Evolutionary conservation across 345 rosid species (phyloP).

Genomic region (Eucalyptus erythrocorys): DNA sequence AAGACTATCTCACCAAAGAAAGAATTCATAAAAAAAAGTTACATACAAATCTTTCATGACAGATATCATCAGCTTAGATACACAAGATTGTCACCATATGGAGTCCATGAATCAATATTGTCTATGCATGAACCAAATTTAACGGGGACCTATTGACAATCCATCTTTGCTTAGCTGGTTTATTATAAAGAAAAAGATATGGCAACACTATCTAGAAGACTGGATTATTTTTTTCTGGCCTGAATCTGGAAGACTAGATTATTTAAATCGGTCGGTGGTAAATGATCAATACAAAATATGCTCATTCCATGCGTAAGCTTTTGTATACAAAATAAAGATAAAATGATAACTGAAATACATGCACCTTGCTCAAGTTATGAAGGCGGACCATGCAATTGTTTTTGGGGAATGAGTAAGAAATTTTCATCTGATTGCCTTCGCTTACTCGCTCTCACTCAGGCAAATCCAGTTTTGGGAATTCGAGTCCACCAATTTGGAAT

Average conservation of each 20-base stretch:
- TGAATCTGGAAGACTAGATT: not conserved
- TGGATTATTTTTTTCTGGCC: not conserved
- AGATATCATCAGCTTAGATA: too few relatives aligned
- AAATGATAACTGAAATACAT: not conserved
- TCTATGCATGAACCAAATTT: not conserved
- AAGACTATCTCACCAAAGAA: not conserved
- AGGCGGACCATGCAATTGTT: not conserved
- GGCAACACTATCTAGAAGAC: not conserved
- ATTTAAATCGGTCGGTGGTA: not conserved
- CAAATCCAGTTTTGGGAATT: not conserved
- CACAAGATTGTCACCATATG: too few relatives aligned
- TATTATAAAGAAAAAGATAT: not conserved
- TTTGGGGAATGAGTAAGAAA: not conserved
- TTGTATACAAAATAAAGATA: too few relatives aligned
- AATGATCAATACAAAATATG: not conserved
- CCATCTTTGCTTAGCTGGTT: not conserved
- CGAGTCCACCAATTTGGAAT: not conserved
- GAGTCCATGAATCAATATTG: not conserved
- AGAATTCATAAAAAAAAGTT: not conserved
- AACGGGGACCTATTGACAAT: not conserved
- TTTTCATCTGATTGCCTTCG: not conserved
- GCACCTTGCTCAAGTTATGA: not conserved
- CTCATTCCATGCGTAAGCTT: not conserved
- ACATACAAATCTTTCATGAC: not conserved
- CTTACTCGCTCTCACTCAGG: not conserved